phyloP scores from a whole-genome alignment of 306 rosid species.

The Vigna hirtella region DNA sequence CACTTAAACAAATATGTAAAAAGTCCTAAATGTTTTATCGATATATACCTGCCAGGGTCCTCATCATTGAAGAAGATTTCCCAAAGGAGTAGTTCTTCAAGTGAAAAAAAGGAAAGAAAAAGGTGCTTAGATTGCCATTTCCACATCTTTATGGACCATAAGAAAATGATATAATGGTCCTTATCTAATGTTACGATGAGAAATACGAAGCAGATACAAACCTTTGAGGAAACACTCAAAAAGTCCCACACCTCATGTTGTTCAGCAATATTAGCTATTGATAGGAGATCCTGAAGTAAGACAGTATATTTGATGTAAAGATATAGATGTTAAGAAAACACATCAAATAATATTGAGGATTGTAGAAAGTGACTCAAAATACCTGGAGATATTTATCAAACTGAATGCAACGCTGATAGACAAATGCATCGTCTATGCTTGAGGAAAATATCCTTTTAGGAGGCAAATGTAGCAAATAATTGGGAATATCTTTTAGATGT shows the following conservation, averaged over 20 bases:
- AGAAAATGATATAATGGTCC: conserved; percentile 11
- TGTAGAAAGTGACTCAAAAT: conserved; percentile 38
- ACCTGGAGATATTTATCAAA: conserved; percentile 94
- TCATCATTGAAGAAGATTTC: conserved; percentile 93
- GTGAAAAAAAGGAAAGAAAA: conserved; percentile 6
- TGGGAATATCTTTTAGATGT: conserved; percentile 89
- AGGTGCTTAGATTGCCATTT: conserved; percentile 35
- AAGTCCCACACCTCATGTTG: conserved; percentile 99
- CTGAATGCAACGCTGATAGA: conserved; percentile 95
- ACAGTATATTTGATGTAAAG: conserved; percentile 40
- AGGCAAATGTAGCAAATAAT: conserved; percentile 86
- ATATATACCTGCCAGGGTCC: conserved; percentile 83
- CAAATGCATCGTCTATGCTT: conserved; percentile 96
- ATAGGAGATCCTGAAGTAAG: conserved; percentile 76
- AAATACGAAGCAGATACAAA: conserved; percentile 46
- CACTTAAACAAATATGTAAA: conserved; percentile 35
- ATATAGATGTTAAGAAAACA: conserved; percentile 7
- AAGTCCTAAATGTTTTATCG: conserved; percentile 41
- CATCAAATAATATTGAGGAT: conserved; percentile 31
- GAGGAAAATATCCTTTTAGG: conserved; percentile 99
- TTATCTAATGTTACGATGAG: conserved; percentile 27
- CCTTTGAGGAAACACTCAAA: conserved; percentile 93
- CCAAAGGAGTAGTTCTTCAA: conserved; percentile 90
- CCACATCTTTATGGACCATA: conserved; percentile 10
- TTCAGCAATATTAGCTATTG: conserved; percentile 94